Conservation (phyloP, 257 asterid genomes). For the Henckelia pumila region DNA sequence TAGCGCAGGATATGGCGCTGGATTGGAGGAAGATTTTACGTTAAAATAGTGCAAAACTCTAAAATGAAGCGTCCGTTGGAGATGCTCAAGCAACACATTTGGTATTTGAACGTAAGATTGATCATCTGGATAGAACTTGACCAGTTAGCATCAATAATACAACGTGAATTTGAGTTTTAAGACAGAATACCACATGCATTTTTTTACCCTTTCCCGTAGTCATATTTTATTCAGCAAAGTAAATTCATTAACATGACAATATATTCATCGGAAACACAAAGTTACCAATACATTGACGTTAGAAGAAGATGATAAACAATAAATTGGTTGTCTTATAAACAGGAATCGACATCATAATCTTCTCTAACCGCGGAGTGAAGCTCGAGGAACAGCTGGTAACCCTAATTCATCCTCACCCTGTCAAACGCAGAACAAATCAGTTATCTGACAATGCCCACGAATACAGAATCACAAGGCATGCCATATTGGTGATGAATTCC, state of each 20-base stretch:
- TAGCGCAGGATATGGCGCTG: too few species aligned
- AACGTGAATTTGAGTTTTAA: not conserved
- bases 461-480: constrained; percentile 5
- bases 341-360: not conserved
- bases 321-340: not conserved
- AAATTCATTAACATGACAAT: not conserved
- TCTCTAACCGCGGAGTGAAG: constrained; percentile 76
- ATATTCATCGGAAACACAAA: not conserved
- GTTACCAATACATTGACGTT: not conserved
- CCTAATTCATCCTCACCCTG: constrained; percentile 96
- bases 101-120: too few species aligned
- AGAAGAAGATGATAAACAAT: not conserved
- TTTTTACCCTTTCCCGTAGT: not conserved
- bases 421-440: constrained; percentile 16
- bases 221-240: not conserved
- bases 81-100: too few species aligned
- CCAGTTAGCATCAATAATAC: not conserved
- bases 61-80: too few species aligned
- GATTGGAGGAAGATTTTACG: too few species aligned
- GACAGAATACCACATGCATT: too few species aligned
- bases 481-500: not conserved
- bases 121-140: too few species aligned
- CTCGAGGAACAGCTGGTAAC: constrained; percentile 92
- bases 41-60: too few species aligned
- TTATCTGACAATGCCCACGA: not conserved